Evolutionary conservation across 2,329 filamentous ascomycete genomes (phyloP).

Genomic region (Cladobotryum mycophilum): DNA sequence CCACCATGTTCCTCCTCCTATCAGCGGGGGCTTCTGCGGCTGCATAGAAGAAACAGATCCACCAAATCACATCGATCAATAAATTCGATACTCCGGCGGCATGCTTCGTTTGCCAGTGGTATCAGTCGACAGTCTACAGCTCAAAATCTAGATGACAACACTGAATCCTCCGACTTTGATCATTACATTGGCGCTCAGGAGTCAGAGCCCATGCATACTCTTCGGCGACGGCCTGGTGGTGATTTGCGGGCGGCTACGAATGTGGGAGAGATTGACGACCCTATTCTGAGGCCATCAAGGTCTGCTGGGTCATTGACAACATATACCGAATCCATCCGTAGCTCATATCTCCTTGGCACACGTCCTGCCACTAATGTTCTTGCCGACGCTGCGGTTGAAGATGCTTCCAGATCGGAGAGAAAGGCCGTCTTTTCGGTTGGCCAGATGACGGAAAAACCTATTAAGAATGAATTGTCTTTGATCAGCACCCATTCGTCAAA

Average conservation of each 20-base stretch:
- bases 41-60: constrained; percentile 41
- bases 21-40: constrained; percentile 25
- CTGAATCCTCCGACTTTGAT: constrained; percentile 47
- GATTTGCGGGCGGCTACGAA: constrained; percentile 64
- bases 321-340: constrained; percentile 54
- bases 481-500: constrained; percentile 59
- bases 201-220: constrained; percentile 52
- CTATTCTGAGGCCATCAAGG: constrained; percentile 44
- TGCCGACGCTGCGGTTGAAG: background rate
- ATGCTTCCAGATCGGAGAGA: background rate
- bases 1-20: constrained; percentile 22
- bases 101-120: constrained; percentile 55
- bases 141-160: constrained; percentile 57
- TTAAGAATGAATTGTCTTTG: constrained; percentile 44
- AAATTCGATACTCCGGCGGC: constrained; percentile 43
- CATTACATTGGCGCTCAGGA: constrained; percentile 32
- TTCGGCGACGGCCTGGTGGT: constrained; percentile 68
- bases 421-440: constrained; percentile 48
- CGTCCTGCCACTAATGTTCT: constrained; percentile 14
- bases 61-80: constrained; percentile 43
- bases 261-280: constrained; percentile 52
- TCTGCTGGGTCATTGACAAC: constrained; percentile 55
- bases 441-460: constrained; percentile 46
- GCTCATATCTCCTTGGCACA: constrained; percentile 47
- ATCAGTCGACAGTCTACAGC: constrained; percentile 44